A percentile compares a stretch with the other conserved stretches of the same genome.
These are phyloP conservation scores for Ophiocytium majus DNA, from an alignment of 352 stramenopile genomes.

Conservation along the genomic window DNA sequence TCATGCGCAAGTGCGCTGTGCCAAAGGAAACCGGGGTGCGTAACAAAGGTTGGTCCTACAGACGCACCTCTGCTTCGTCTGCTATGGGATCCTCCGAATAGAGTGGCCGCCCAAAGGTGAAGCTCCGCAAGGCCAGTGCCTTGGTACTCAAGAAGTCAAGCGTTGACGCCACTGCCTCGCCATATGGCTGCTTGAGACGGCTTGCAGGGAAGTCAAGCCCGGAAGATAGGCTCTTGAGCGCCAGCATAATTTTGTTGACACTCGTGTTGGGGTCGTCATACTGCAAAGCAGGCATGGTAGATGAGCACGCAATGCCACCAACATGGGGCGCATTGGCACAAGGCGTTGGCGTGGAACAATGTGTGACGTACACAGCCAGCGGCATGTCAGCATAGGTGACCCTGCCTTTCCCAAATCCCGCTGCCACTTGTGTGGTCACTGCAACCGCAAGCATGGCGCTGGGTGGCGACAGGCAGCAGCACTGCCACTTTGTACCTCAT, in stretches of 20 bases:
- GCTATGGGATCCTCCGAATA: slow-evolving; percentile 43
- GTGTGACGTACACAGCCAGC: no score
- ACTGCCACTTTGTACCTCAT: no score
- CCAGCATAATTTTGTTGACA: slow-evolving; percentile 64
- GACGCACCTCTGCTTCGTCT: slow-evolving; percentile 41
- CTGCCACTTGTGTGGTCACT: no score
- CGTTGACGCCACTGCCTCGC: slow-evolving; percentile 59
- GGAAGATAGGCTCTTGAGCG: slow-evolving; percentile 60
- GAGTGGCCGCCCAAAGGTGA: slow-evolving; percentile 45
- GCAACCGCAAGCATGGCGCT: no score
- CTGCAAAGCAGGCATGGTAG: slow-evolving; percentile 43
- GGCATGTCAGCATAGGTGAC: no score
- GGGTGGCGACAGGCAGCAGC: no score
- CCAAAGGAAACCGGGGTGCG: no score
- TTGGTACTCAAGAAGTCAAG: slow-evolving; percentile 64
- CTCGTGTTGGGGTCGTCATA: slow-evolving; percentile 62
- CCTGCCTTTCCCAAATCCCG: no score
- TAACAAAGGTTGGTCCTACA: no score
- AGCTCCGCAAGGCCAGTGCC: slow-evolving; percentile 45
- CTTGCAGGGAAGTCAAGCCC: slow-evolving; percentile 61
- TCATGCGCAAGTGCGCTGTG: no score
- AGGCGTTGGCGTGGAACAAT: no score
- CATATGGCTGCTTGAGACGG: slow-evolving; percentile 61
- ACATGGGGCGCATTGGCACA: no score
- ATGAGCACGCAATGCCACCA: not conserved